Conservation (phyloP, 2,329 filamentous ascomycete species). For the Mycocentrospora acerina region DNA sequence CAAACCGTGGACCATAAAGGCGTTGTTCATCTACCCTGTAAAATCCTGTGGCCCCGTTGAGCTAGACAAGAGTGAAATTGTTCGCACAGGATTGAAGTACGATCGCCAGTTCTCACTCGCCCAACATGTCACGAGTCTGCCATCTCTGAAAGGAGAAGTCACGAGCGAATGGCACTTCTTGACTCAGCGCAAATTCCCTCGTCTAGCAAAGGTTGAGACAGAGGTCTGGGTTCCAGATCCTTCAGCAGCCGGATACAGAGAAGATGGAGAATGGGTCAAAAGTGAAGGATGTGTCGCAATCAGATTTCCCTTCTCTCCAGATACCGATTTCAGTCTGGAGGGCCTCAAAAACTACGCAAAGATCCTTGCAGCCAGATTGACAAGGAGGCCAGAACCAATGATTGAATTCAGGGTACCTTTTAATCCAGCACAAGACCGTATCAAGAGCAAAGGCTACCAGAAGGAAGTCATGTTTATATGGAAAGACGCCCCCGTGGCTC, state of each 20-base stretch:
- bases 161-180: conserved; percentile 65
- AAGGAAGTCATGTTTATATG: conserved; percentile 66
- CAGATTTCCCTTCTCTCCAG: conserved; percentile 60
- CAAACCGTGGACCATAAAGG: conserved; percentile 56
- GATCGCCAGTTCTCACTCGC: conserved; percentile 85
- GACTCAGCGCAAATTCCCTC: conserved; percentile 68
- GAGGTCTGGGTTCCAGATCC: conserved; percentile 71
- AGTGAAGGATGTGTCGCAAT: conserved; percentile 65
- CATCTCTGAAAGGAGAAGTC: conserved; percentile 47
- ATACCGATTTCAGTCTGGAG: conserved; percentile 33
- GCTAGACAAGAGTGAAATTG: conserved; percentile 63
- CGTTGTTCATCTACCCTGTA: conserved; percentile 77
- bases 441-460: conserved; percentile 60
- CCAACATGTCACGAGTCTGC: conserved; percentile 53
- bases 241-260: conserved; percentile 53
- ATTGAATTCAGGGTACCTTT: conserved; percentile 68
- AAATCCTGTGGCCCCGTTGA: conserved; percentile 82
- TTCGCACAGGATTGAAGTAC: conserved; percentile 70
- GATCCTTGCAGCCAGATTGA: conserved; percentile 36
- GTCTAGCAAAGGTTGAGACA: conserved; percentile 67
- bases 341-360: conserved; percentile 36
- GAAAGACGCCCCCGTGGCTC: conserved; percentile 56
- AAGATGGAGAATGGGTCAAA: conserved; percentile 52
- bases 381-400: conserved; percentile 55
- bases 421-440: conserved; percentile 59